Evolutionary conservation across 371 early-diverging fungal species (phyloP), one percentile per base, ranked within the genome.

Genomic region (Haplosporangium sp.): DNA sequence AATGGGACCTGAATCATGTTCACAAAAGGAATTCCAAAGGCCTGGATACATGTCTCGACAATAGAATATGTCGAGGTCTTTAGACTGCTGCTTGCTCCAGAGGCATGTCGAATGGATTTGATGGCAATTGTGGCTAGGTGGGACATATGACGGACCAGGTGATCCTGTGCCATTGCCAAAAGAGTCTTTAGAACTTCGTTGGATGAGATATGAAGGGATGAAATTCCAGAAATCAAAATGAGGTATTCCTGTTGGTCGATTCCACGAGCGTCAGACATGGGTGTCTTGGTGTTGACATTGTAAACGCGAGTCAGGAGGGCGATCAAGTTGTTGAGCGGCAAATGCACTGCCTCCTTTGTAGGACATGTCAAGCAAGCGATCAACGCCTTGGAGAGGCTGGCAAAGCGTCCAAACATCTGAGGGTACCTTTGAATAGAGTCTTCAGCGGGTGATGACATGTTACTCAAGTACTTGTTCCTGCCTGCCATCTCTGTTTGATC

Each of bases 1-100:
- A 79, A 44, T 0, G 81, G 81, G 0, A 64, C 74, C 45, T 79
- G 74, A 27, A 74, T 44, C 81, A 74, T 74, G 59, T 74, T 71
- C 38, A 79, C 74, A 58, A 73, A 79, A 2, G 81, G 81, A 11
- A 74, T 74, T 7, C 81, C 81, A 39, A 79, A 79, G 3, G 81
- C 81, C 53, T 71, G 81, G 37, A 79, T 79, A 59, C 74, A 79
- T 19, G 61, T 34, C 65, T 79, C 81, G 9, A 79, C 62, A 37
- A 74, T 50, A 10, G 71, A 74, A 60, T 74, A 79, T 7, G 81
- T 74, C 47, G 81, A 79, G 8, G 56, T 74, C 45, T 74, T 59
- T 34, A 79, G 40, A 52, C 71, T 74, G 20, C 62, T 45, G 15
- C 19, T 39, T 15, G 35, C 57, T 45, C 78, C 70, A 9, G 73